Conservation (phyloP, 2,329 filamentous ascomycete species). For the Trichoderma sp. region DNA sequence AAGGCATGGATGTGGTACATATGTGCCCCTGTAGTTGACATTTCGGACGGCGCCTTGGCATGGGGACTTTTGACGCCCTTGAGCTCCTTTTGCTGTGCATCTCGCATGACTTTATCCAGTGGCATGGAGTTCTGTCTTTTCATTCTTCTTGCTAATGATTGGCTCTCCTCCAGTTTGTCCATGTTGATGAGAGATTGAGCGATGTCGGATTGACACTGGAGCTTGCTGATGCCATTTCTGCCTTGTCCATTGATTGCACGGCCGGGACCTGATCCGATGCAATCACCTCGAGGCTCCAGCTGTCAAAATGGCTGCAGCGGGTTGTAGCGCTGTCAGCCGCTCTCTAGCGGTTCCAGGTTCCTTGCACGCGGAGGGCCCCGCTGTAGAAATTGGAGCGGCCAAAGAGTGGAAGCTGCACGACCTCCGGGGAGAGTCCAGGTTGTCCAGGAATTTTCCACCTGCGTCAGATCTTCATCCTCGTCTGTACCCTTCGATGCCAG, state of each 20-base stretch:
- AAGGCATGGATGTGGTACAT: too few species aligned
- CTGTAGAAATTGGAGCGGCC: background rate
- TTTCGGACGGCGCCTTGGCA: background rate
- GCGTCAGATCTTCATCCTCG: background rate
- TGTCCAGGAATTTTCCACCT: background rate
- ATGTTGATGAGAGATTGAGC: too few species aligned
- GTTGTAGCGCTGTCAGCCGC: background rate
- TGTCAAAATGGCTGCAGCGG: constrained; percentile 7
- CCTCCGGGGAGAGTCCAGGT: too few species aligned
- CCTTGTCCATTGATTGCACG: background rate
- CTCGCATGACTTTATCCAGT: background rate
- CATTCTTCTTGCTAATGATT: too few species aligned
- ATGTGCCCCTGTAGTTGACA: background rate
- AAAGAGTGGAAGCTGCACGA: background rate
- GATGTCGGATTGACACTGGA: too few species aligned
- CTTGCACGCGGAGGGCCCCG: background rate
- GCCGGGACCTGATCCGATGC: too few species aligned
- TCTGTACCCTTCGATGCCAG: constrained; percentile 11
- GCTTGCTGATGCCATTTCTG: too few species aligned
- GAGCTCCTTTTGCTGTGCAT: background rate
- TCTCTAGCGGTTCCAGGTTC: background rate
- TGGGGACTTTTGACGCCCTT: background rate
- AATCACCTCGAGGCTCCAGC: background rate
- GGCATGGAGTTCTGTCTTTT: too few species aligned
- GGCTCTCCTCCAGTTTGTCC: too few species aligned